A percentile compares a stretch with the other conserved stretches of the same genome.
phyloP scores from a whole-genome alignment of 192 early-diverging fungal genomes.

The Coemansia sp. region DNA sequence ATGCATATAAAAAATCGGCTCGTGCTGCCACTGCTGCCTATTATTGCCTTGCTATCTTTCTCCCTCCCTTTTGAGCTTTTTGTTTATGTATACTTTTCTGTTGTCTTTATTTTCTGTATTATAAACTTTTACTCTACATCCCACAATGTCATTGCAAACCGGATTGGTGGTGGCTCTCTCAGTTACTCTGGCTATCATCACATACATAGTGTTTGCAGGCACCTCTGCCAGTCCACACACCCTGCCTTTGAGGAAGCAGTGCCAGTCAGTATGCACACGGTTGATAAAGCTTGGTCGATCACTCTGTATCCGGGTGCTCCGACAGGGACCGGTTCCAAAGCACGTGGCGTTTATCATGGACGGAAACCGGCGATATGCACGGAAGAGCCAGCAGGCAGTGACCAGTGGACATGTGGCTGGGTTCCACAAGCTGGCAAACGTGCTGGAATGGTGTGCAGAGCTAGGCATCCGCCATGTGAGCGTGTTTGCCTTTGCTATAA shows the following conservation, averaged over 20 bases:
- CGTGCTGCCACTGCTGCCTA: too few species aligned
- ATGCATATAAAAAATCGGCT: too few species aligned
- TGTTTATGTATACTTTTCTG: background rate
- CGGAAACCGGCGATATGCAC: conserved; percentile 92
- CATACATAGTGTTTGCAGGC: conserved; percentile 15
- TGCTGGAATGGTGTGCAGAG: conserved; percentile 83
- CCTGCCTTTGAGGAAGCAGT: conserved; percentile 13
- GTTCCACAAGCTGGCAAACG: conserved; percentile 72
- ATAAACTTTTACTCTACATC: background rate
- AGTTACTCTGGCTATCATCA: background rate
- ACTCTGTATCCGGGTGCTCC: conserved; percentile 31
- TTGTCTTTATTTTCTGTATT: conserved; percentile 5
- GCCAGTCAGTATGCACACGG: background rate
- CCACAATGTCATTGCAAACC: conserved; percentile 4
- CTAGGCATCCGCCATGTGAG: conserved; percentile 84
- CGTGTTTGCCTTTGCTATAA: conserved; percentile 96
- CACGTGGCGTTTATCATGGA: conserved; percentile 98
- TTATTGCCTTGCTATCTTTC: too few species aligned
- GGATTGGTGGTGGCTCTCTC: background rate
- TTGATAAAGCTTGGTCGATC: background rate
- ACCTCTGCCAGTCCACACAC: background rate
- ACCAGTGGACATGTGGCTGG: conserved; percentile 78
- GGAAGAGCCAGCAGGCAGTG: conserved; percentile 52
- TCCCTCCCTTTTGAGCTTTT: background rate
- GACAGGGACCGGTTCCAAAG: conserved; percentile 75